These are phyloP conservation scores for Sugiyamaella paludigena DNA, from an alignment of 1,139 yeast genomes.

Conservation along the genomic window DNA sequence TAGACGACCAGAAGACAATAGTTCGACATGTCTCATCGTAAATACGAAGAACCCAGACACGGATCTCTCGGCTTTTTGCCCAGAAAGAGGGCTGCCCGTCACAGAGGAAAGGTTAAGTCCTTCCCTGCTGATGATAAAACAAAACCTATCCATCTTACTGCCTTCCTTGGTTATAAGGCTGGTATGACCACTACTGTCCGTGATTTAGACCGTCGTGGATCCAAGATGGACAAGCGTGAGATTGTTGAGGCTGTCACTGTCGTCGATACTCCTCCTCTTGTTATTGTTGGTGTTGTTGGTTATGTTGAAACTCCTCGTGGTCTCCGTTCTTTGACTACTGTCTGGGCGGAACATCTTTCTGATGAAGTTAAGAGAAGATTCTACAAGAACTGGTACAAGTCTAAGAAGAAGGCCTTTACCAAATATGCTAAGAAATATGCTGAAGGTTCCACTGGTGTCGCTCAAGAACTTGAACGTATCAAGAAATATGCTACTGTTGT, in stretches of 20 bases:
- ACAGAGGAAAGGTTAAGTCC: constrained; percentile 98
- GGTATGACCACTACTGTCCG: constrained; percentile 99
- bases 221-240: constrained; percentile 99
- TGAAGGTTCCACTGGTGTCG: constrained; percentile 81
- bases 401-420: constrained; percentile 99
- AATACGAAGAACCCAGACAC: constrained; percentile 99
- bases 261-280: constrained; percentile 98
- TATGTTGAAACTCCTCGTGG: constrained; percentile 99
- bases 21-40: constrained; percentile 91
- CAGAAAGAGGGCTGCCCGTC: constrained; percentile 99
- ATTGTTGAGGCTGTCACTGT: constrained; percentile 99
- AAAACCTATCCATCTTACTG: constrained; percentile 98
- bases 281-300: constrained; percentile 99
- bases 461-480: constrained; percentile 97
- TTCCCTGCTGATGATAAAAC: constrained; percentile 99
- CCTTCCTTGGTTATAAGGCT: constrained; percentile 99
- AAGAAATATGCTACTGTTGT: constrained; percentile 97
- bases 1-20: constrained; percentile 14
- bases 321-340: constrained; percentile 98
- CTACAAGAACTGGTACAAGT: constrained; percentile 99
- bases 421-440: constrained; percentile 99
- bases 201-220: constrained; percentile 99
- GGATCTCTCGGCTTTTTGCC: constrained; percentile 99
- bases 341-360: constrained; percentile 99
- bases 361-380: constrained; percentile 99